Conservation (phyloP, 2,329 filamentous ascomycete species). For the Fusarium sp. region DNA sequence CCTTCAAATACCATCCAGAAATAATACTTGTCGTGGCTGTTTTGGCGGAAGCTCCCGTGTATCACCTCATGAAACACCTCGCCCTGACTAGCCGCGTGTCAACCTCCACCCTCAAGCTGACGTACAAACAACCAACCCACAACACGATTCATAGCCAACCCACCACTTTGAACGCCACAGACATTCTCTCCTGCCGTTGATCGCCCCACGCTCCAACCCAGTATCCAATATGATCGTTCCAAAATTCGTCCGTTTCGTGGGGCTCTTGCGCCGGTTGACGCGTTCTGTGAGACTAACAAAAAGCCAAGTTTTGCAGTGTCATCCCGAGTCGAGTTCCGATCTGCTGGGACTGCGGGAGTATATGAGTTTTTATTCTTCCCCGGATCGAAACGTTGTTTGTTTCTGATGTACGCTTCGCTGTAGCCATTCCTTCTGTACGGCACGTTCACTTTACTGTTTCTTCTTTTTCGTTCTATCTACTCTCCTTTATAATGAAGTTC, state of each 20-base stretch:
- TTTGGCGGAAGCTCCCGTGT: background rate
- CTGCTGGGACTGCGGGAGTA: constrained; percentile 4
- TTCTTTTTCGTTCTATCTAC: background rate
- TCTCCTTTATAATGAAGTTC: constrained; percentile 29
- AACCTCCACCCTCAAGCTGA: constrained; percentile 21
- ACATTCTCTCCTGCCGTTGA: constrained; percentile 2
- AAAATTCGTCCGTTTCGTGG: constrained; percentile 1
- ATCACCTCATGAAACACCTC: background rate
- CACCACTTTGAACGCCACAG: constrained; percentile 16
- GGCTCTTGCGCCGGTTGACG: constrained; percentile 2
- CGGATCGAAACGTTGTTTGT: too few species aligned
- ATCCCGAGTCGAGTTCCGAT: background rate
- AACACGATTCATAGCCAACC: constrained; percentile 21
- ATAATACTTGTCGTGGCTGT: fast-evolving
- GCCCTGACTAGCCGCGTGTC: constrained; percentile 18
- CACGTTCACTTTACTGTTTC: background rate
- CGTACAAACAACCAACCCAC: constrained; percentile 18
- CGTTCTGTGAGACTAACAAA: background rate
- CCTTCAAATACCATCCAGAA: fast-evolving
- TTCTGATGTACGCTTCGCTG: background rate
- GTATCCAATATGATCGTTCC: constrained; percentile 6
- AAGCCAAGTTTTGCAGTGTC: background rate
- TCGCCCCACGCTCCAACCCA: constrained; percentile 6
- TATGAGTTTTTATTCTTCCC: background rate
- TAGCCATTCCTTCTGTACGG: background rate